Evolutionary conservation across 805 yeast species (phyloP), one percentile per base, ranked within the genome.

Genomic region (Millerozyma miso): DNA sequence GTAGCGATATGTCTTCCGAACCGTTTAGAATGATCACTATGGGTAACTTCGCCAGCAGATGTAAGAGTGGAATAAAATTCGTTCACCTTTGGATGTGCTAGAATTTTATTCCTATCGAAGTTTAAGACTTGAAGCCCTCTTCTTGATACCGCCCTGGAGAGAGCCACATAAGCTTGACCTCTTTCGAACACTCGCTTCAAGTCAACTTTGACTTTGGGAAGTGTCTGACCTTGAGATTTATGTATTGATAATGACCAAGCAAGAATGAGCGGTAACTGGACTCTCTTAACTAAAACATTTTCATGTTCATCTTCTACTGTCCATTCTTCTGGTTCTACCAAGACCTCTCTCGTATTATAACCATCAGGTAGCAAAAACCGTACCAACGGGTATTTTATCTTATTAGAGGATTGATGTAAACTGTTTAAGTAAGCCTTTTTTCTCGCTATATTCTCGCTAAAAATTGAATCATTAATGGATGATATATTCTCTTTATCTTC

Each of bases 181-280:
- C 79, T 81, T 57, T 90, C 98, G 62, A 91, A 91, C 1, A 85
- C 80, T 43, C 73, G 72, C 31, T 74, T 70, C 47, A 91, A 71
- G 59, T 93, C 95, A 4, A 91, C 96, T 86, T 62, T 91, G 90
- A 10, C 99, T 95, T 62, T 89, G 1, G 57, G 60, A 34, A 60
- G 46, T 1, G 98, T 90, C 60, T 93, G 98, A 1, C 99, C 99
- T 60, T 91, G 99, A 0, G 97, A 82, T 65, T 93, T 91, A 59
- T 93, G 99, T 36, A 93, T 90, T 0, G 97, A 89, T 35, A 93
- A 63, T 0, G 99, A 89, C 97, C 98, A 93, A 0, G 99, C 96
- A n/a, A 90, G 67, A 53, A 91, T 81, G 41, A 93, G 65, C 0
- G 99, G 99, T 2, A 93, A 52, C 56, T 93, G 99, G 0, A 73